Evolutionary conservation across 2,329 filamentous ascomycete genomes (phyloP).

Genomic region (Exophiala phaeomuriformis): DNA sequence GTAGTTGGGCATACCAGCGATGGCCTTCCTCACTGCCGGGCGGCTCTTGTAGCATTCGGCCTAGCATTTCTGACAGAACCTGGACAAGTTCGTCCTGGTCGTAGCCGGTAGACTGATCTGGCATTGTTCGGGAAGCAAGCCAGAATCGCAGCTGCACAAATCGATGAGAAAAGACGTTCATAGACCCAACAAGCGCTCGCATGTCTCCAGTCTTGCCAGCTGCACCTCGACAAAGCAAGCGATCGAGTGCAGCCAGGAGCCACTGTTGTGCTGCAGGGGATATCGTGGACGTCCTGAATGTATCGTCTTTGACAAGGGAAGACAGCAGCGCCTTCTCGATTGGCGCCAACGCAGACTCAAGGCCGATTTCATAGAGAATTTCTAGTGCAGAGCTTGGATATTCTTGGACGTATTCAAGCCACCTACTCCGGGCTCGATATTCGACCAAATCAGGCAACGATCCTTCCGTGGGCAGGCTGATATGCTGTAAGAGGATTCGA

Average conservation of each 20-base stretch:
- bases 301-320: constrained; percentile 4
- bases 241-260: constrained; percentile 11
- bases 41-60: constrained; percentile 2
- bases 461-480: constrained; percentile 21
- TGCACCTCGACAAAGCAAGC: constrained; percentile 1
- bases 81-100: constrained; percentile 21
- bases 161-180: constrained; percentile 20
- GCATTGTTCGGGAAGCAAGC: constrained; percentile 1
- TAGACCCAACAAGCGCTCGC: constrained; percentile 30
- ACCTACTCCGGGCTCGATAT: constrained; percentile 16
- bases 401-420: constrained; percentile 29
- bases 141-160: constrained; percentile 18
- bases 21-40: background rate
- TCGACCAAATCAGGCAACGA: constrained; percentile 3
- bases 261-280: constrained; percentile 6
- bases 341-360: constrained; percentile 26
- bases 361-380: constrained; percentile 28
- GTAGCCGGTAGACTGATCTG: constrained; percentile 7
- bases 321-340: constrained; percentile 5
- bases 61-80: constrained; percentile 28
- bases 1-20: constrained; percentile 12
- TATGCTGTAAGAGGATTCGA: constrained; percentile 29
- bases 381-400: constrained; percentile 31
- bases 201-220: constrained; percentile 5
- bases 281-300: constrained; percentile 2